These are phyloP conservation scores for Tricholomella constricta DNA, from an alignment of 768 basidiomycete species.

Conservation along the genomic window DNA sequence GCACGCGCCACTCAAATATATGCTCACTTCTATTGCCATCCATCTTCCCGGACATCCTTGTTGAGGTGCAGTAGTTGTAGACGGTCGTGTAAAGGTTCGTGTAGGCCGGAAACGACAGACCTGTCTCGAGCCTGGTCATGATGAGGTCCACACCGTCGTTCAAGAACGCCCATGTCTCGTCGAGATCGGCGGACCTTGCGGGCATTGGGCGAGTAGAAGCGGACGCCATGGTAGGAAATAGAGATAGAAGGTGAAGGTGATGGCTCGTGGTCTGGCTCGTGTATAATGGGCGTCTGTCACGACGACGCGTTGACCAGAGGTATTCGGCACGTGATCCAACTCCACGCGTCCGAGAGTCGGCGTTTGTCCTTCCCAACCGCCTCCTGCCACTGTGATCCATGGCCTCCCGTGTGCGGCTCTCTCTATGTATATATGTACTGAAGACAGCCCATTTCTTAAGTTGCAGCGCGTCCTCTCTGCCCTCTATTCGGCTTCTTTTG, in stretches of 20 bases:
- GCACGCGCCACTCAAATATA: conserved; percentile 18
- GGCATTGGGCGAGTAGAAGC: conserved; percentile 49
- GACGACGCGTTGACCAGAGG: conserved; percentile 17
- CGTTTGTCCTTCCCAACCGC: neutral
- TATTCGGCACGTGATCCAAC: conserved; percentile 13
- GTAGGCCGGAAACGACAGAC: conserved; percentile 70
- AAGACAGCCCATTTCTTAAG: too few relatives aligned
- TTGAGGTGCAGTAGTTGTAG: conserved; percentile 98
- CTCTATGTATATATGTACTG: too few relatives aligned
- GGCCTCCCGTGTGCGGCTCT: too few relatives aligned
- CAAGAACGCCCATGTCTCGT: conserved; percentile 87
- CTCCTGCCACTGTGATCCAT: too few relatives aligned
- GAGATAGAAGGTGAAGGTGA: neutral
- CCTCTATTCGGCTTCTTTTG: too few relatives aligned
- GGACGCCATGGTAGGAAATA: conserved; percentile 6
- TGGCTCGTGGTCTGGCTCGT: conserved; percentile 3
- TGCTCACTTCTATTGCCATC: conserved; percentile 71
- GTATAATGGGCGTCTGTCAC: conserved; percentile 6
- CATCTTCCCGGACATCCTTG: conserved; percentile 68
- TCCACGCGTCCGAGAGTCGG: neutral
- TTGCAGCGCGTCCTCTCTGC: too few relatives aligned
- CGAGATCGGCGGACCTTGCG: conserved; percentile 68
- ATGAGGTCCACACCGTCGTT: conserved; percentile 87
- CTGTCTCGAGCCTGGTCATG: conserved; percentile 85
- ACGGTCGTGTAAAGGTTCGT: conserved; percentile 88